Percentiles rank a stretch among this genome's conserved stretches.
Evolutionary conservation across 805 yeast genomes (phyloP).

Genomic region (Zygosaccharomyces lentus): DNA sequence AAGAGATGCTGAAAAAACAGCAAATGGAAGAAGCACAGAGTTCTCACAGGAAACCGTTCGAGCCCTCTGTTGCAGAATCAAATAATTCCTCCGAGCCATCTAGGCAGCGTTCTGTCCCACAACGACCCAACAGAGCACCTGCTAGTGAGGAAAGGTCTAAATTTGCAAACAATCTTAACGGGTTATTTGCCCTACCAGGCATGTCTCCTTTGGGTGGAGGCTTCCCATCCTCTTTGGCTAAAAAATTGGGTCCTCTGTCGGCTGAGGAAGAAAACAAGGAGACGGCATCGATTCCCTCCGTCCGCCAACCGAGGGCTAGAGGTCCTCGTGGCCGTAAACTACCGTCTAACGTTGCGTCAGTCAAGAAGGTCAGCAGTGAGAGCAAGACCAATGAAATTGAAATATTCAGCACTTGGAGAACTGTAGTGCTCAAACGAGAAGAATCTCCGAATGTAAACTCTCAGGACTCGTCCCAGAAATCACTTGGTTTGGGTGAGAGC

Average conservation of each 20-base stretch:
- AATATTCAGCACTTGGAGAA: conserved; percentile 24
- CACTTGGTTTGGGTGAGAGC: background rate
- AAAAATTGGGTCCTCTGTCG: conserved; percentile 15
- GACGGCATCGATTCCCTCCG: conserved; percentile 5
- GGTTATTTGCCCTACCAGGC: conserved; percentile 56
- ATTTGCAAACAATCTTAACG: conserved; percentile 57
- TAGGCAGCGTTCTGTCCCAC: conserved; percentile 3
- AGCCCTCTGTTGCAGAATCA: background rate
- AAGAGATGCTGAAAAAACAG: conserved; percentile 60
- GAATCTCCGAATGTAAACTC: background rate
- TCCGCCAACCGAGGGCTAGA: conserved; percentile 43
- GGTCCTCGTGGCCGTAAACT: conserved; percentile 74
- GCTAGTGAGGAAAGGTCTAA: conserved; percentile 29
- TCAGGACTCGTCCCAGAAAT: background rate
- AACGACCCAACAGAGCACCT: conserved; percentile 5
- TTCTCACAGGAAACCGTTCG: conserved; percentile 37
- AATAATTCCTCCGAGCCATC: conserved; percentile 16
- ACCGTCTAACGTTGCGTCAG: conserved; percentile 49
- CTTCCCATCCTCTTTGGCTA: conserved; percentile 23
- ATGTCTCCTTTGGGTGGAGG: conserved; percentile 36
- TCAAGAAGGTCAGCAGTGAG: conserved; percentile 27
- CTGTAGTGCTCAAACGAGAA: conserved; percentile 6
- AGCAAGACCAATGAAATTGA: conserved; percentile 19
- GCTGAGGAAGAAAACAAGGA: conserved; percentile 3
- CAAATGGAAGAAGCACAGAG: conserved; percentile 52